These are phyloP conservation scores for Trichoderma lentiforme DNA, from an alignment of 2,329 filamentous ascomycete genomes.

Conservation along the genomic window DNA sequence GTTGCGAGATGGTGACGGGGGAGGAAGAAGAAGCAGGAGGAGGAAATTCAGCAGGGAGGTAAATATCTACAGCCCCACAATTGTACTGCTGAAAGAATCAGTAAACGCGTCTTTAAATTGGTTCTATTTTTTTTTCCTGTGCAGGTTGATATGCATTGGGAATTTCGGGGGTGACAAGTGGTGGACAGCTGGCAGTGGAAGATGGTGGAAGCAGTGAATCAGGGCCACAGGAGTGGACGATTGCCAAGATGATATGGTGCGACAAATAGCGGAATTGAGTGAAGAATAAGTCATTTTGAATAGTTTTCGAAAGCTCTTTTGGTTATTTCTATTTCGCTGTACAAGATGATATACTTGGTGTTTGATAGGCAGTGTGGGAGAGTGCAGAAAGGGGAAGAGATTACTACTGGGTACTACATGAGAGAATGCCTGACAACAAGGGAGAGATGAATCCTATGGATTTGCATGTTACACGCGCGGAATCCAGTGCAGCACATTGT, in stretches of 20 bases:
- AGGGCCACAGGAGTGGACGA: neutral
- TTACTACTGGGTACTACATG: neutral
- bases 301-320: neutral
- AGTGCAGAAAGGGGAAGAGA: neutral
- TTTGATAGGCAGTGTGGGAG: neutral
- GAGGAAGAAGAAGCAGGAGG: neutral
- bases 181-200: neutral
- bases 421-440: neutral
- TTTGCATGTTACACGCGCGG: neutral
- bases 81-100: neutral
- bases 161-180: neutral
- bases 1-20: neutral
- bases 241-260: neutral
- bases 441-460: neutral
- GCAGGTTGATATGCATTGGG: neutral
- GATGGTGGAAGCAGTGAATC: neutral
- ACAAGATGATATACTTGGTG: neutral
- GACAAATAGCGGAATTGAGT: neutral
- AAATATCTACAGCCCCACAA: slow-evolving; percentile 13
- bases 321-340: neutral
- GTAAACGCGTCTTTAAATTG: slow-evolving; percentile 7
- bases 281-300: neutral
- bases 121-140: neutral
- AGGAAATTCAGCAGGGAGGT: neutral
- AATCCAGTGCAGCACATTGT: neutral